Base-by-base conservation (phyloP, 2,329 filamentous ascomycete genomes). In the Coleophoma crateriformis region DNA sequence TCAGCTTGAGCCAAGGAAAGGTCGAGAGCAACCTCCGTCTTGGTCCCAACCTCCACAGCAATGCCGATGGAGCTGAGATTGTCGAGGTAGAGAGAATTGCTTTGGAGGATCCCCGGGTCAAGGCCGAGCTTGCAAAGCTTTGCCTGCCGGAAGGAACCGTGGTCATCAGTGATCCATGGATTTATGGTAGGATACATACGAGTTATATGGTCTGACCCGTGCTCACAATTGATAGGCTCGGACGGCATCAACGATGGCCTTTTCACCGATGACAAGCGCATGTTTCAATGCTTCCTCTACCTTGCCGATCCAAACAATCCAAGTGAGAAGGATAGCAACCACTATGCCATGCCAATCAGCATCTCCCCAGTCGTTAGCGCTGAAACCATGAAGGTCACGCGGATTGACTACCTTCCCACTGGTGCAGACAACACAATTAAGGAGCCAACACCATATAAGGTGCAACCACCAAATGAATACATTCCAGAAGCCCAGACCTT, bases 321-420 rank as follows among this genome's bases (percentile, higher is more conserved):
- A 0, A 62, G 68, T 7, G 79, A 85, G 58, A 65, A 68, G n/a
- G 84, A 88, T 59, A 79, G 78, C 39, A 86, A 85, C 60, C 82
- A 87, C 62, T 87, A 87, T 60, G 80, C 84, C 0, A 76, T 85
- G 56, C 84, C 84, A 1, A 68, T 87, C 2, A 73, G 78, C n/a
- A 81, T 65, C 42, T 85, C 81, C 2, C 84, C 84, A 0, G 84
- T 88, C 17, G 71, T 90, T 39, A 81, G 82, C 60, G 77, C 76
- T 0, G 74, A 75, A 38, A 81, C 74, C 2, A 77, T 79, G 68
- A 79, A 84, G 59, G 75, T 90, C 35, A 75, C 86, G 42, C 78
- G 85, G 11, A 85, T 90, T 54, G 85, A 90, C 60, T 72, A 79
- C 50, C 66, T 89, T 4, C 85, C 86, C 1, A 87, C 82, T 3